Evolutionary conservation across 2,329 filamentous ascomycete genomes (phyloP).

Genomic region (Endothia cerciana): DNA sequence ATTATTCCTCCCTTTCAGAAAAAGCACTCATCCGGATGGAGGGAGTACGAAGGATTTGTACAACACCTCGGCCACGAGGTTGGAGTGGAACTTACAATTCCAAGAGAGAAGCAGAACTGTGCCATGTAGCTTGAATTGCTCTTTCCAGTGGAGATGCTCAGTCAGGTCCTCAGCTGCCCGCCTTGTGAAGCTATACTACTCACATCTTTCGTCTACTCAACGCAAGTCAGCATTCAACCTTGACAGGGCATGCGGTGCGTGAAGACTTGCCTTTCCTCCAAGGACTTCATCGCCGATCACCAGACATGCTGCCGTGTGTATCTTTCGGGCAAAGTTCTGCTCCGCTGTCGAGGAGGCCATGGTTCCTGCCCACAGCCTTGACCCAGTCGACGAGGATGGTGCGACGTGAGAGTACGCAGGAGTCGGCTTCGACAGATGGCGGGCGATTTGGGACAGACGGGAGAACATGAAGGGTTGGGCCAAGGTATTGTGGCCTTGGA

Average conservation of each 20-base stretch:
- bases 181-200: conserved; percentile 17
- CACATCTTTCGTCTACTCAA: conserved; percentile 36
- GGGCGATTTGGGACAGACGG: conserved; percentile 72
- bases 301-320: conserved; percentile 87
- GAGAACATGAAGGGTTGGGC: conserved; percentile 65
- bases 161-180: conserved; percentile 6
- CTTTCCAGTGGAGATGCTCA: conserved; percentile 41
- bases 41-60: neutral
- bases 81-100: conserved; percentile 52
- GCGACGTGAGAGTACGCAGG: conserved; percentile 49
- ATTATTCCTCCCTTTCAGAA: too few relatives aligned
- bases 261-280: conserved; percentile 77
- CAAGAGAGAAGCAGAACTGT: conserved; percentile 66
- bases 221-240: conserved; percentile 16
- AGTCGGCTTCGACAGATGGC: conserved; percentile 67
- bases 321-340: conserved; percentile 65
- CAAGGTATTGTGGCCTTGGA: neutral
- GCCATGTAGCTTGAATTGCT: conserved; percentile 68
- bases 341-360: conserved; percentile 56
- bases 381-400: conserved; percentile 22
- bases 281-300: conserved; percentile 98
- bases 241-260: neutral
- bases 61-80: neutral
- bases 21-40: neutral
- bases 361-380: conserved; percentile 27